phyloP scores from a whole-genome alignment of 208 protist genomes.

The Jaenimonas drosophilae region DNA sequence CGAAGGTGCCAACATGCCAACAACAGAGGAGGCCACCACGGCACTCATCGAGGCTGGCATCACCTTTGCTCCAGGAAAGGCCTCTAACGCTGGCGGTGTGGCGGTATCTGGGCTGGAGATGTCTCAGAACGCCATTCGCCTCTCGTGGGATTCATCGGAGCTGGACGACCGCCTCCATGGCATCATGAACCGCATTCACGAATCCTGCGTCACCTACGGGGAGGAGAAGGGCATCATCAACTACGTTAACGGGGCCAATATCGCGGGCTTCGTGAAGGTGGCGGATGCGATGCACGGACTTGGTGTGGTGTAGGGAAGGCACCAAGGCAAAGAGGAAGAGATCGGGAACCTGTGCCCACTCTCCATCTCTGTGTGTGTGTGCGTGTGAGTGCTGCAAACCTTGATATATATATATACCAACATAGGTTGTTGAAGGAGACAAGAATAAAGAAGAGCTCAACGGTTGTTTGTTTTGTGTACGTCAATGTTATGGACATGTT shows the following conservation, averaged over 20 bases:
- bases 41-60: constrained; percentile 37
- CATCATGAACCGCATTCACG: constrained; percentile 90
- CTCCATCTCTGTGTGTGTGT: too few species aligned
- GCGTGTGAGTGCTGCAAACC: too few species aligned
- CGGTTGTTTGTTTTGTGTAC: too few species aligned
- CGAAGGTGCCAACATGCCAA: constrained; percentile 93
- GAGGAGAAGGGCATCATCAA: constrained; percentile 36
- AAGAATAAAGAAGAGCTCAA: too few species aligned
- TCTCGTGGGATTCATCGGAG: constrained; percentile 80
- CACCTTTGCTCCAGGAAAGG: constrained; percentile 88
- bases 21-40: constrained; percentile 74
- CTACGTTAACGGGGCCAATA: constrained; percentile 87
- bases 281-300: constrained; percentile 64
- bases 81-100: constrained; percentile 92
- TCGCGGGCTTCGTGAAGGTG: constrained; percentile 87
- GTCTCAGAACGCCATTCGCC: constrained; percentile 86
- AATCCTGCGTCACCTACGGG: constrained; percentile 43
- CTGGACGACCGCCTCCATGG: constrained; percentile 73
- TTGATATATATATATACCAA: too few species aligned
- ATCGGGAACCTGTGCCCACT: too few species aligned
- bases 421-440: too few species aligned
- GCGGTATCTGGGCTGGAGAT: constrained; percentile 92
- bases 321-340: too few species aligned
- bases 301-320: constrained; percentile 29
- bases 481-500: too few species aligned